Base-by-base conservation (phyloP, 164 flowering plant genomes). In the Litsea cubeba region DNA sequence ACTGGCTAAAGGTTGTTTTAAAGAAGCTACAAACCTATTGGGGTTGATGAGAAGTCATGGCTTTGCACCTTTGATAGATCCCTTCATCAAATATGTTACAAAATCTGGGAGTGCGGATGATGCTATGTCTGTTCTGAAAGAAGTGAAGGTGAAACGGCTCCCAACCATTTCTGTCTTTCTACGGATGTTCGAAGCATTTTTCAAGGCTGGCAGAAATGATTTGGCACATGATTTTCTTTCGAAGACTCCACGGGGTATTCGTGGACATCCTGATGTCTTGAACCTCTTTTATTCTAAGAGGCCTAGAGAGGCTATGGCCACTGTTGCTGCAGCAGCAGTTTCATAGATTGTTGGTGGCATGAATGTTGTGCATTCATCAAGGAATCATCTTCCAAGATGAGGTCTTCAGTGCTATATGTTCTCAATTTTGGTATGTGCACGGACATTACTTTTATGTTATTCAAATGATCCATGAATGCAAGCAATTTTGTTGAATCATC, bases 241-340 rank as follows among this genome's bases (percentile, higher is more conserved):
- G 0, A 83, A 79, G 68, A 89, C 89, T 74, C 98, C 98, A 60
- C 49, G 80, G 26, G 79, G 79, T 79, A 83, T 93, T 7, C 87
- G 88, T 3, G 81, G 83, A 78, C 83, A 90, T 83, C 90, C 91
- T 62, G 97, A 93, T 86, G 89, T 91, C 71, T 83, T 91, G 79
- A 76, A 87, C 80, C 90, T 93, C 60, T 88, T 93, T 74, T 82
- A 23, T 75, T 73, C 86, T 28, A 72, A 28, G 79, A 82, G 85
- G 71, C 65, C 88, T 28, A 10, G 32, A 65, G 69, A 65, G 46
- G 66, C 66, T 63, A 5, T 26, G 12, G 12, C 14, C 14, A 26
- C 28, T 63, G 66, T 32, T 26, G 14, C 35, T 1, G 68, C 30
- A 15, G n/a, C 69, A 20, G 2, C 35, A 25, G 46, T 65, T 65